Evolutionary conservation across 805 yeast species (phyloP), one percentile per base, ranked within the genome.

Genomic region (Diddensiella transvaalensis): DNA sequence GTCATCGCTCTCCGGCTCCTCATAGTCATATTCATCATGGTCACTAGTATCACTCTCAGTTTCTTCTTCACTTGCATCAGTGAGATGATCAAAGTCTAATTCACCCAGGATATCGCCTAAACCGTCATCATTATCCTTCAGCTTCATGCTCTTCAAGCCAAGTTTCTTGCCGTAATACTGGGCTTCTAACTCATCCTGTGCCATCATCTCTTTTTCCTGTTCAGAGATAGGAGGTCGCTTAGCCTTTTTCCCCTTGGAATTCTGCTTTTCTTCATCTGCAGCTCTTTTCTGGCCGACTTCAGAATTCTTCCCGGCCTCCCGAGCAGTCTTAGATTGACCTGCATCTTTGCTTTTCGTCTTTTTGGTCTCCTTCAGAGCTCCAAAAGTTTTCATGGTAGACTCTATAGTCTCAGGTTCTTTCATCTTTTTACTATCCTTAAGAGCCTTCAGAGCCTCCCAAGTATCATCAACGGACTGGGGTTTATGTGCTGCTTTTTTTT

Each of bases 101-200:
- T 55, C 65, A 3, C 87, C 96, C 3, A 89, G 68, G 19, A 89
- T 62, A n/a, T 89, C 95, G 40, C 86, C 96, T 42, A 89, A 71
- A 1, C 83, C 77, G 65, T 88, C 96, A 11, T 80, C 88, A 35
- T 75, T 82, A 2, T 42, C 33, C 19, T 51, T 51, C 61, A 76
- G 77, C 33, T 73, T 66, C 41, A 83, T 69, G 13, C 71, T 72
- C 54, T 80, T 80, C 56, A 86, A 63, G 1, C 95, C 95, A 6
- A 90, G 71, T 59, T 85, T 83, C 53, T 83, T 84, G 2, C 96
- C 90, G 63, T 88, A 90, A 60, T 83, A 87, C 38, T 76, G 79
- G 67, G 86, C 82, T 46, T 90, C 96, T 48, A 79, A 82, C 50
- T 87, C 95, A 56, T 86, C 95, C 53, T 76, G 73, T 42, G 69